Percentiles rank a stretch among this genome's conserved stretches.
Evolutionary conservation across 148 eudicot species (phyloP).

Genomic region (Heliosperma pusillum): DNA sequence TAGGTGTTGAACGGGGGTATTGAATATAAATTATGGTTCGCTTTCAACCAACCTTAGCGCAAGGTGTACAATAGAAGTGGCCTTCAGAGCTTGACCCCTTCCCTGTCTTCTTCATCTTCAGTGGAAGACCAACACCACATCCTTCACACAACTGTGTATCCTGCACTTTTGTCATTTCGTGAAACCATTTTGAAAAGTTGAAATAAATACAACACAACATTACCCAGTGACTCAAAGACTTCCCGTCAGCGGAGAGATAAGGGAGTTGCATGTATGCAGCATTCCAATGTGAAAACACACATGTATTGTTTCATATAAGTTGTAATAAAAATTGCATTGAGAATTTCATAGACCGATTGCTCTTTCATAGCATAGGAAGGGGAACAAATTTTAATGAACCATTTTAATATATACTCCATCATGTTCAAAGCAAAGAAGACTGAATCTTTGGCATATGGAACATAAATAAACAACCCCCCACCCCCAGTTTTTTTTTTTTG

Average conservation of each 20-base stretch:
- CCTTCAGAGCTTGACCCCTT: slow-evolving; percentile 45
- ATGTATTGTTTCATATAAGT: not conserved
- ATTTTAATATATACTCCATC: not conserved
- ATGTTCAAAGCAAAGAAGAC: not conserved
- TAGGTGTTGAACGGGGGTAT: not conserved
- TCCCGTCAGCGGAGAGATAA: not conserved
- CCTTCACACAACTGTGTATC: slow-evolving; percentile 57
- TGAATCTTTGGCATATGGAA: not conserved
- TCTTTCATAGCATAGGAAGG: not conserved
- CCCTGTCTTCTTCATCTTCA: slow-evolving; percentile 41
- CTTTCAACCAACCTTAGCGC: slow-evolving; percentile 53
- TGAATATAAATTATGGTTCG: not conserved
- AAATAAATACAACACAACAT: slow-evolving; percentile 2
- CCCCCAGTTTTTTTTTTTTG: not conserved
- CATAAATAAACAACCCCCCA: not conserved
- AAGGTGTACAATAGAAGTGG: slow-evolving; percentile 54
- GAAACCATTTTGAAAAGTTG: slow-evolving; percentile 36
- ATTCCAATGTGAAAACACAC: not conserved
- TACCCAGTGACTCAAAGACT: not conserved
- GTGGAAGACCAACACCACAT: slow-evolving; percentile 61
- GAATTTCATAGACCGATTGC: not conserved
- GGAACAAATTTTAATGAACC: not conserved
- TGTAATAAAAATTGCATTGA: not conserved
- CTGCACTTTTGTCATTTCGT: slow-evolving; percentile 31
- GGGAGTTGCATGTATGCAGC: not conserved